Base-by-base conservation (phyloP, 140 eudicot genomes). In the Stevia rebaudiana region DNA sequence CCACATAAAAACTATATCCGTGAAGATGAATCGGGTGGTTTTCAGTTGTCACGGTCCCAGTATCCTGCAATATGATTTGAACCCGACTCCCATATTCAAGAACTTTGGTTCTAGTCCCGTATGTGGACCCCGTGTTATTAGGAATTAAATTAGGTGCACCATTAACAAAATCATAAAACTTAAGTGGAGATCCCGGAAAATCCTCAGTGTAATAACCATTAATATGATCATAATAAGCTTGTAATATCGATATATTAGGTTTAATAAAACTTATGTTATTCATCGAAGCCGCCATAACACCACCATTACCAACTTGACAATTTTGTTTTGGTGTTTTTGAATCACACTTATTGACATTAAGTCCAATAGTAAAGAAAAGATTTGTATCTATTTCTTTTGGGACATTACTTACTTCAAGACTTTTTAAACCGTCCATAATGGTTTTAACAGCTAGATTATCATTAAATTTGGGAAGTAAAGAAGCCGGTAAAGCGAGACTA, bases 11-110 rank as follows among this genome's bases (percentile, higher is more conserved):
- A 68, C 83, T 84, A 63, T 84, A 81, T 8, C 96, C 94, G 50
- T 88, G 96, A 37, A 88, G 84, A 78, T 82, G 96, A 80, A 88
- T 78, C 4, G 96, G 96, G 79, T 88, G 96, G 69, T 88, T 80
- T 64, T 84, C 94, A 0, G 94, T 82, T 7, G 87, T 41, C 36
- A 88, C 82, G 0, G 87, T 82, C 12, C 89, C 85, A 0, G 96
- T 88, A 53, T 84, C 94, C 63, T 88, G 96, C 62, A 88, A 65
- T 33, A 88, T 80, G 7, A 88, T 70, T 47, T 88, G 94, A 43
- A 88, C 94, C 42, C 71, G 56, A 8, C 80, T 69, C 50, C 94
- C 89, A 25, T 50, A 84, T 72, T 87, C 94, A 17, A 87, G 82
- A 55, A 84, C 87, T 72, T 76, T 83, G 5, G 74, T 70, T 51